phyloP scores from a whole-genome alignment of 495 filamentous ascomycete species.

The Trichoderma erinaceum region DNA sequence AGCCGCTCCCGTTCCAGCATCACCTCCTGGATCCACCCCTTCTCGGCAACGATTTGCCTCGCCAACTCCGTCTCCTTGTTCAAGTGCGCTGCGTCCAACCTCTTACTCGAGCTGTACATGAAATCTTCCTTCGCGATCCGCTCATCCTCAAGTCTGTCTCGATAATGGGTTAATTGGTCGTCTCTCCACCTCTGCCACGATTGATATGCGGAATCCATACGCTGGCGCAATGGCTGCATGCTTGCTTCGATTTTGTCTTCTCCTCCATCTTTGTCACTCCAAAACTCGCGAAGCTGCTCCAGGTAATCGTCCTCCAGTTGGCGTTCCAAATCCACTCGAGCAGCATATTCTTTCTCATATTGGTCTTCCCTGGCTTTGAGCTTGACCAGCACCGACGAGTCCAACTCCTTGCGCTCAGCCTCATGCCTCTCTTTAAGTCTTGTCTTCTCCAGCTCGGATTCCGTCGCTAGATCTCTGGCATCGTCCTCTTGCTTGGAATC shows the following conservation, averaged over 20 bases:
- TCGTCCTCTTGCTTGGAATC: conserved; percentile 21
- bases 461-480: background rate
- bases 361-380: conserved; percentile 19
- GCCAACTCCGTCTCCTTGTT: conserved; percentile 19
- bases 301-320: conserved; percentile 32
- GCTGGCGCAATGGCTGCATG: conserved; percentile 25
- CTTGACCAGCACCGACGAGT: background rate
- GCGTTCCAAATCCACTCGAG: conserved; percentile 25
- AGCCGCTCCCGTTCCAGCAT: conserved; percentile 27
- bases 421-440: conserved; percentile 22
- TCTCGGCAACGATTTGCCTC: conserved; percentile 25
- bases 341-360: conserved; percentile 24
- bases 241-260: conserved; percentile 17
- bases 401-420: conserved; percentile 23
- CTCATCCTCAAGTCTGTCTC: conserved; percentile 25
- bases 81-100: conserved; percentile 19
- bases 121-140: conserved; percentile 26
- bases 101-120: conserved; percentile 23
- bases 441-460: conserved; percentile 14
- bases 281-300: conserved; percentile 24
- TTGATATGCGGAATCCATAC: conserved; percentile 24
- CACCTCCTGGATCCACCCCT: conserved; percentile 28
- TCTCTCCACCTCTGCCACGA: conserved; percentile 28
- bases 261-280: conserved; percentile 22
- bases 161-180: conserved; percentile 22